Evolutionary conservation across 2,329 filamentous ascomycete genomes (phyloP).

Genomic region (Botrytis elliptica): DNA sequence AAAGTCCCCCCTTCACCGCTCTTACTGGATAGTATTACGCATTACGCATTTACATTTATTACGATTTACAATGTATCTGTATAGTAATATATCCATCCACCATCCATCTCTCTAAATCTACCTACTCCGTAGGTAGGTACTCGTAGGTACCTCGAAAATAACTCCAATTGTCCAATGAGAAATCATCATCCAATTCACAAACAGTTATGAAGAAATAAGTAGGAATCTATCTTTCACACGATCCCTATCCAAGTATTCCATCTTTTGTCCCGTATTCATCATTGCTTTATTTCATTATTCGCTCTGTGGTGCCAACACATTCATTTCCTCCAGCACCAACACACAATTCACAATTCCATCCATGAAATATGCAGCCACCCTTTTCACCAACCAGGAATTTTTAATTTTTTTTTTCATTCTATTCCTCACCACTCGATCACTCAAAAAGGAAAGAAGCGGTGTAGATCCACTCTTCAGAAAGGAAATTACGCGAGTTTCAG

Average conservation of each 20-base stretch:
- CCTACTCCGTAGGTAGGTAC: too few species aligned
- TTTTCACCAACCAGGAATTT: slow-evolving; percentile 18
- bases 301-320: slow-evolving; percentile 35
- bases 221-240: neutral
- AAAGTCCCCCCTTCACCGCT: slow-evolving; percentile 26
- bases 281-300: slow-evolving; percentile 28
- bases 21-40: slow-evolving; percentile 12
- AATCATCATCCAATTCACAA: neutral
- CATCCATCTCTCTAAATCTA: neutral
- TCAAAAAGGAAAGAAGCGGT: slow-evolving; percentile 34
- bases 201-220: neutral
- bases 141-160: neutral
- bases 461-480: slow-evolving; percentile 24
- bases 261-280: slow-evolving; percentile 27
- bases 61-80: neutral
- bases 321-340: slow-evolving; percentile 23
- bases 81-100: neutral
- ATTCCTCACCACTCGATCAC: slow-evolving; percentile 20
- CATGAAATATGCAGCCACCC: slow-evolving; percentile 38
- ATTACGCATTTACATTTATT: neutral
- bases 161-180: neutral
- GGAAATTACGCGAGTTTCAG: slow-evolving; percentile 27
- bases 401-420: too few species aligned
- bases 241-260: neutral
- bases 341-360: slow-evolving; percentile 32